Conservation (phyloP, 768 basidiomycete species). For the Kondoa malvinella region DNA sequence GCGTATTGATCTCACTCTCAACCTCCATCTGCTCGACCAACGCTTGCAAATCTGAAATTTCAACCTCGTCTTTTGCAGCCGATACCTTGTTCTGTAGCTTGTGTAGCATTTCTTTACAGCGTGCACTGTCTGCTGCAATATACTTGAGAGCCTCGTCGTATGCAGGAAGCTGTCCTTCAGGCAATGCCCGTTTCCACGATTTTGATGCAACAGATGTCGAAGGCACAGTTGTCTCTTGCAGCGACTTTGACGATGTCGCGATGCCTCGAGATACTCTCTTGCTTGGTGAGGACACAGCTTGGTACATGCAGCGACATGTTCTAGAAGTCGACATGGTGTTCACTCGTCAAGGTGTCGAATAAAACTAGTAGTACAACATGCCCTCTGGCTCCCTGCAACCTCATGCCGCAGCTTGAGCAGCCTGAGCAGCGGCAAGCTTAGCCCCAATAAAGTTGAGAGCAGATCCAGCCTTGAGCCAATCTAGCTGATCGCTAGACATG, state of each 20-base stretch:
- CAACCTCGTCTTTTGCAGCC: constrained; percentile 26
- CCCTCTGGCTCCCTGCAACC: too few species aligned
- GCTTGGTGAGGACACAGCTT: not conserved
- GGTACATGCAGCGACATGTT: not conserved
- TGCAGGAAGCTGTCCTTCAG: constrained; percentile 28
- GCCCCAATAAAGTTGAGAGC: not conserved
- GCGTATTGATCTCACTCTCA: constrained; percentile 69
- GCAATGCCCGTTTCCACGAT: not conserved
- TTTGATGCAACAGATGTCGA: not conserved
- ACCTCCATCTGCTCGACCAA: constrained; percentile 44
- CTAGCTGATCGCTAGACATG: constrained; percentile 34
- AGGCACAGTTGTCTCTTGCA: not conserved
- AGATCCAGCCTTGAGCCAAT: constrained; percentile 40
- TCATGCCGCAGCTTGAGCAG: too few species aligned
- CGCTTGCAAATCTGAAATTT: constrained; percentile 28
- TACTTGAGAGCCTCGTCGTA: constrained; percentile 70
- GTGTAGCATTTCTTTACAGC: constrained; percentile 38
- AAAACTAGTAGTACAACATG: too few species aligned
- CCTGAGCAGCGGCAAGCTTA: not conserved
- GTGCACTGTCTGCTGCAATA: constrained; percentile 46
- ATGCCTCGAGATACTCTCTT: not conserved
- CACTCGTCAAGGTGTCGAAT: too few species aligned
- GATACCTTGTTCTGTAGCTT: constrained; percentile 33
- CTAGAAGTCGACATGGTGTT: not conserved
- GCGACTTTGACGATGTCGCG: not conserved